Evolutionary conservation across 805 yeast species (phyloP).

Genomic region (Kazachstania viticola): DNA sequence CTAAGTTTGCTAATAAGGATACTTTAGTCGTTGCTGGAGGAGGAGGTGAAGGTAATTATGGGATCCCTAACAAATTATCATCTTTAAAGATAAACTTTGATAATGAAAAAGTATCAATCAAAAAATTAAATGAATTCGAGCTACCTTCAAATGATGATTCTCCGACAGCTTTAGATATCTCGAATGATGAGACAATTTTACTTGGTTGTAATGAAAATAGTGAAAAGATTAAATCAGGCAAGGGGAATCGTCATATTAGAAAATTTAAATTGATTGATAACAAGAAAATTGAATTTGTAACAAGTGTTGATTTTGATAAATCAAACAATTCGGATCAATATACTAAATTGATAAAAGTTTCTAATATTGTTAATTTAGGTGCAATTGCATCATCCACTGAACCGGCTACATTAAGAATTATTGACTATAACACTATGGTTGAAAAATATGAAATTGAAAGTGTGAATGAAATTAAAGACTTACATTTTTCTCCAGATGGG

Average conservation of each 20-base stretch:
- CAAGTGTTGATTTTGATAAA: slow-evolving; percentile 45
- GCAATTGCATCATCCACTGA: slow-evolving; percentile 55
- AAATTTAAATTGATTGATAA: slow-evolving; percentile 33
- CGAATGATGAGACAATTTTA: slow-evolving; percentile 33
- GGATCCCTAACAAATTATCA: slow-evolving; percentile 75
- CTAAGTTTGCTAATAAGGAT: slow-evolving; percentile 50
- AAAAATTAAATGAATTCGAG: slow-evolving; percentile 46
- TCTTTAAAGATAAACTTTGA: slow-evolving; percentile 38
- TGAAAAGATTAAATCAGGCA: slow-evolving; percentile 44
- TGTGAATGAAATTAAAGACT: slow-evolving; percentile 43
- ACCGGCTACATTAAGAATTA: slow-evolving; percentile 51
- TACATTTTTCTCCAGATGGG: slow-evolving; percentile 56
- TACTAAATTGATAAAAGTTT: slow-evolving; percentile 43
- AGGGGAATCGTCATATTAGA: slow-evolving; percentile 56
- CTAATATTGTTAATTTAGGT: slow-evolving; percentile 47
- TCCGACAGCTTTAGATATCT: slow-evolving; percentile 8
- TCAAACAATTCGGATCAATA: slow-evolving; percentile 45
- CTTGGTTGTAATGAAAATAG: slow-evolving; percentile 70
- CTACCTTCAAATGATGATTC: slow-evolving; percentile 33
- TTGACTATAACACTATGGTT: slow-evolving; percentile 44
- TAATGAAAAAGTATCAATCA: slow-evolving; percentile 33
- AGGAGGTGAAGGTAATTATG: slow-evolving; percentile 92
- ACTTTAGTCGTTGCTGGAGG: slow-evolving; percentile 76
- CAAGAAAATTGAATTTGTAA: slow-evolving; percentile 46
- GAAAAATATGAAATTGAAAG: slow-evolving; percentile 43